phyloP scores from a whole-genome alignment of 2,329 filamentous ascomycete genomes.

The Cordyceps militaris region DNA sequence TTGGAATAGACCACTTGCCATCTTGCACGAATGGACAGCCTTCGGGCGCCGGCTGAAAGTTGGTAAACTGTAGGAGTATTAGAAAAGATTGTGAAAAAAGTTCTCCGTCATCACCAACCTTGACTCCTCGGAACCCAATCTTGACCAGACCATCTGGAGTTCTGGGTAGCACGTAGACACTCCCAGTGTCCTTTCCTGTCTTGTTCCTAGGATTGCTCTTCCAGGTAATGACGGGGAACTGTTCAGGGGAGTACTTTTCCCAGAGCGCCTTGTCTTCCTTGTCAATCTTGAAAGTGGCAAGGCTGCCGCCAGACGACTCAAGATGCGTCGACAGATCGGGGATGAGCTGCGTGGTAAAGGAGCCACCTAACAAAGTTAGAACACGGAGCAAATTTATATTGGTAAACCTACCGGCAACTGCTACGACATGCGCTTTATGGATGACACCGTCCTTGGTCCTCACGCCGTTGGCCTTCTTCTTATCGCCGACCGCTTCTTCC shows the following conservation, averaged over 20 bases:
- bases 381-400: neutral
- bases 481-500: conserved; percentile 10
- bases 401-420: conserved; percentile 20
- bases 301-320: conserved; percentile 24
- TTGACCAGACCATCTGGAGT: conserved; percentile 23
- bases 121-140: conserved; percentile 24
- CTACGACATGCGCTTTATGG: conserved; percentile 19
- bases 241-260: conserved; percentile 27
- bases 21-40: conserved; percentile 23
- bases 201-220: conserved; percentile 22
- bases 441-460: conserved; percentile 18
- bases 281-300: conserved; percentile 24
- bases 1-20: conserved; percentile 26
- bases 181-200: conserved; percentile 24
- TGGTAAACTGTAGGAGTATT: conserved; percentile 22
- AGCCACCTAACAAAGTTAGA: conserved; percentile 20
- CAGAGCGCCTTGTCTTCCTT: conserved; percentile 19
- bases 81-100: neutral
- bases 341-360: conserved; percentile 25
- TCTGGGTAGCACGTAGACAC: conserved; percentile 24
- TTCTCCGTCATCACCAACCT: conserved; percentile 15
- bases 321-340: conserved; percentile 23
- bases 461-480: conserved; percentile 16
- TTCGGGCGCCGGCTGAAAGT: conserved; percentile 24
- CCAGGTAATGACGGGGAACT: conserved; percentile 27